Evolutionary conservation across 768 basidiomycete genomes (phyloP).

Genomic region (Mycena haematopus): DNA sequence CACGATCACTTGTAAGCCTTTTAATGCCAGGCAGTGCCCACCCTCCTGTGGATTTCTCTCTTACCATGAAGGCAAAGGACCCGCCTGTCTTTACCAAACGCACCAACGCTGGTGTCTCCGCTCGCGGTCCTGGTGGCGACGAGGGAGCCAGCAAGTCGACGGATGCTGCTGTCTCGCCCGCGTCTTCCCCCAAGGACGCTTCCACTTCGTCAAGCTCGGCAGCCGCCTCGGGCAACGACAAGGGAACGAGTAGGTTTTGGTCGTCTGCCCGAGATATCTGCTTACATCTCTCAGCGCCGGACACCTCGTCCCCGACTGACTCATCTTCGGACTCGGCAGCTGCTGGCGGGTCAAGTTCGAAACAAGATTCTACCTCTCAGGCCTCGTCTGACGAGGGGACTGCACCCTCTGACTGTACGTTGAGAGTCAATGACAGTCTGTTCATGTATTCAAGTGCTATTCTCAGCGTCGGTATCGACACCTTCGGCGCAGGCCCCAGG

Average conservation of each 20-base stretch:
- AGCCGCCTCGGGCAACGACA: neutral
- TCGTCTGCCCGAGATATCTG: neutral
- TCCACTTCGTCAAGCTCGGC: constrained; percentile 4
- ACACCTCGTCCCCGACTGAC: constrained; percentile 3
- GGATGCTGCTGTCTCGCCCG: constrained; percentile 6
- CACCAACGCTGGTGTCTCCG: constrained; percentile 19
- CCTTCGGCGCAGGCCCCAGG: neutral
- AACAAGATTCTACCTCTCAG: neutral
- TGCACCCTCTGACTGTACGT: neutral
- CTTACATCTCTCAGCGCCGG: constrained; percentile 12
- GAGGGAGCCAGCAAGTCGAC: constrained; percentile 10
- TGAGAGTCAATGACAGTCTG: neutral
- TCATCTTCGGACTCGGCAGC: constrained; percentile 23
- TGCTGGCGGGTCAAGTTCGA: constrained; percentile 27
- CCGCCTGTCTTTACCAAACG: constrained; percentile 25
- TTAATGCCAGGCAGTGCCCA: constrained; percentile 2
- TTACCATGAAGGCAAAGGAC: constrained; percentile 27
- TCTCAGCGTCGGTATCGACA: constrained; percentile 1
- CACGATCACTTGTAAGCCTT: constrained; percentile 24
- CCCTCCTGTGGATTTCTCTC: constrained; percentile 7
- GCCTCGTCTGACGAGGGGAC: neutral
- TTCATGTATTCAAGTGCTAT: neutral
- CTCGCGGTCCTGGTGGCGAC: constrained; percentile 17
- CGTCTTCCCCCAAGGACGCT: constrained; percentile 16
- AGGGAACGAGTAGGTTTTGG: constrained; percentile 5